phyloP scores from a whole-genome alignment of 164 flowering plant genomes.

The Tetracentron sinense region DNA sequence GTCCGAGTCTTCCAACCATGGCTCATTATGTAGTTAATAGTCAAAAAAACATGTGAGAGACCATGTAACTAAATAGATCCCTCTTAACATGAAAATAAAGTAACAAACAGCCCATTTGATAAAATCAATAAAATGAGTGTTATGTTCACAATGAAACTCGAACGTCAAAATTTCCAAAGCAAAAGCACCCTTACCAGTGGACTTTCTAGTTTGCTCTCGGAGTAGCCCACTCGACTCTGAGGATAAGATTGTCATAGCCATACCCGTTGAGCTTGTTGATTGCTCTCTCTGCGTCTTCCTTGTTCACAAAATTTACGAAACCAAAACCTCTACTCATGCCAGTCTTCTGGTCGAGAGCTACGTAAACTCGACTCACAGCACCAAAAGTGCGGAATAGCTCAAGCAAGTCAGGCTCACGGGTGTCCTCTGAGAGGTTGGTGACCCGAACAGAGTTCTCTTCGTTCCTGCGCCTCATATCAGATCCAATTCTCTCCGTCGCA shows the following conservation, averaged over 20 bases:
- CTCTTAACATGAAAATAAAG: too few species aligned
- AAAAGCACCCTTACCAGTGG: too few species aligned
- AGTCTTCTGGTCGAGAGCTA: slow-evolving; percentile 49
- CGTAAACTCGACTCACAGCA: slow-evolving; percentile 42
- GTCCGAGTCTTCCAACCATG: too few species aligned
- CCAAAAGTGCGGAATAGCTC: slow-evolving; percentile 62
- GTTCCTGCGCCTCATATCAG: slow-evolving; percentile 50
- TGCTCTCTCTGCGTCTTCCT: slow-evolving; percentile 62
- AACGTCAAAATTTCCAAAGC: too few species aligned
- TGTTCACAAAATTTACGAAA: slow-evolving; percentile 47
- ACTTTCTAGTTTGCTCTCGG: slow-evolving; percentile 47
- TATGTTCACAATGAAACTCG: too few species aligned
- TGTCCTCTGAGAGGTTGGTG: slow-evolving; percentile 55
- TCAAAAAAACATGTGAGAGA: too few species aligned
- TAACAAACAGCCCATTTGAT: too few species aligned
- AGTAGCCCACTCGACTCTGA: slow-evolving; percentile 64
- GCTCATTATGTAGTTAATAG: too few species aligned
- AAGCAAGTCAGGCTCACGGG: slow-evolving; percentile 51
- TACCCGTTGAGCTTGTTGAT: slow-evolving; percentile 65
- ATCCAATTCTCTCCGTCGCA: slow-evolving; percentile 27
- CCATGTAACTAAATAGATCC: too few species aligned
- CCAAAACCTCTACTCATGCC: slow-evolving; percentile 52
- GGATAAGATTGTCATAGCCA: slow-evolving; percentile 76
- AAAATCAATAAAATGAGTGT: too few species aligned
- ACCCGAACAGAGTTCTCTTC: slow-evolving; percentile 60